A percentile compares a stretch with the other conserved stretches of the same genome.
Evolutionary conservation across 139 green algal species (phyloP).

Genomic region (Chlamydomonas sp.): DNA sequence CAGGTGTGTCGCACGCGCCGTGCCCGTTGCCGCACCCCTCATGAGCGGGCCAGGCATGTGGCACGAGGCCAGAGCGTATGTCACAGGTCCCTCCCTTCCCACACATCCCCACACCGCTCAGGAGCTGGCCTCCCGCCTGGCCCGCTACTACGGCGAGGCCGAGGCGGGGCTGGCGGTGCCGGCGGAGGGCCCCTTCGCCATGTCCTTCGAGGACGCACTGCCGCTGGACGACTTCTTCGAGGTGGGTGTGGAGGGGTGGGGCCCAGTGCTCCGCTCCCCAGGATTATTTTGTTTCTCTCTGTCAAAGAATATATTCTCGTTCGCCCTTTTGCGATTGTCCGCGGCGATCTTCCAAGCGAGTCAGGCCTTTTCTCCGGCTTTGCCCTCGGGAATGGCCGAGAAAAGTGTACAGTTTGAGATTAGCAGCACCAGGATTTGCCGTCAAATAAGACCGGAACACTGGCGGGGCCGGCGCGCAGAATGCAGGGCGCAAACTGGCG

Average conservation of each 20-base stretch:
- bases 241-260: slow-evolving; percentile 17
- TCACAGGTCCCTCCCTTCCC: not conserved
- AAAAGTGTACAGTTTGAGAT: too few relatives aligned
- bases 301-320: not conserved
- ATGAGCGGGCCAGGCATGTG: too few relatives aligned
- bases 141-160: slow-evolving; percentile 52
- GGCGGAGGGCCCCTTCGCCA: slow-evolving; percentile 42
- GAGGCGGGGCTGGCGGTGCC: slow-evolving; percentile 39
- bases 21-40: too few relatives aligned
- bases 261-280: not conserved
- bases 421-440: too few relatives aligned
- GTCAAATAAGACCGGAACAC: too few relatives aligned
- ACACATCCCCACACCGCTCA: slow-evolving; percentile 3
- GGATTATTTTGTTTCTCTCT: not conserved
- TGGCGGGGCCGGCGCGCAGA: too few relatives aligned
- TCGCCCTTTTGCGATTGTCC: not conserved
- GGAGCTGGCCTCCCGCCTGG: slow-evolving; percentile 63
- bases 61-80: too few relatives aligned
- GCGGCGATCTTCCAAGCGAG: too few relatives aligned
- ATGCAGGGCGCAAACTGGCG: too few relatives aligned
- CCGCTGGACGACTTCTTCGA: slow-evolving; percentile 67
- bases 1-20: too few relatives aligned
- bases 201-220: slow-evolving; percentile 64
- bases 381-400: too few relatives aligned
- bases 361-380: too few relatives aligned